These are phyloP conservation scores for Scedosporium aurantiacum DNA, from an alignment of 2,329 filamentous ascomycete genomes.

Conservation along the genomic window DNA sequence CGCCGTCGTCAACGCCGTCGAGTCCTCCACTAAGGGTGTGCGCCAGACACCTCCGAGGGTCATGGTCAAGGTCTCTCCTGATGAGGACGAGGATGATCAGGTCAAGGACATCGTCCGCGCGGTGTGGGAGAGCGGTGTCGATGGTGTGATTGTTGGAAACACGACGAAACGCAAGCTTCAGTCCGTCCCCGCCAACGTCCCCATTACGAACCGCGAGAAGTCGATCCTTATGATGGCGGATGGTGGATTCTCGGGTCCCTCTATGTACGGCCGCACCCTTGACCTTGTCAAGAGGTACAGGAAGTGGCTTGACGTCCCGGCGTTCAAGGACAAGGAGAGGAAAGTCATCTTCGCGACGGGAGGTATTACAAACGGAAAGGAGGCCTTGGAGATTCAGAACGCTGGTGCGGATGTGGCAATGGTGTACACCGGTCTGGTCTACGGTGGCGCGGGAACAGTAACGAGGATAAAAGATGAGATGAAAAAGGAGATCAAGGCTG, in stretches of 20 bases:
- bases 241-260: conserved; percentile 84
- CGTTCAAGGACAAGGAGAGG: conserved; percentile 28
- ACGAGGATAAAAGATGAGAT: conserved; percentile 57
- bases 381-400: conserved; percentile 72
- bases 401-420: conserved; percentile 86
- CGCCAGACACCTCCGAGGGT: conserved; percentile 60
- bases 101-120: conserved; percentile 82
- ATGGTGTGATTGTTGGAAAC: conserved; percentile 94
- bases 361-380: conserved; percentile 78
- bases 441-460: conserved; percentile 52
- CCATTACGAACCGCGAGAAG: conserved; percentile 56
- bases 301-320: conserved; percentile 47
- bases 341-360: conserved; percentile 92
- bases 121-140: conserved; percentile 72
- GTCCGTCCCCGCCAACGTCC: conserved; percentile 55
- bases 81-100: conserved; percentile 79
- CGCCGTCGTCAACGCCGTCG: conserved; percentile 65
- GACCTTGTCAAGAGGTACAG: conserved; percentile 72
- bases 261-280: conserved; percentile 72
- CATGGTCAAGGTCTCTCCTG: conserved; percentile 97
- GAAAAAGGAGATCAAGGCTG: conserved; percentile 27
- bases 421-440: conserved; percentile 70
- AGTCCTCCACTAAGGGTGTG: conserved; percentile 47
- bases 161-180: conserved; percentile 72
- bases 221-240: conserved; percentile 55